Evolutionary conservation across 1,284 basidiomycete genomes (phyloP).

Genomic region (Heterobasidion occidentale): DNA sequence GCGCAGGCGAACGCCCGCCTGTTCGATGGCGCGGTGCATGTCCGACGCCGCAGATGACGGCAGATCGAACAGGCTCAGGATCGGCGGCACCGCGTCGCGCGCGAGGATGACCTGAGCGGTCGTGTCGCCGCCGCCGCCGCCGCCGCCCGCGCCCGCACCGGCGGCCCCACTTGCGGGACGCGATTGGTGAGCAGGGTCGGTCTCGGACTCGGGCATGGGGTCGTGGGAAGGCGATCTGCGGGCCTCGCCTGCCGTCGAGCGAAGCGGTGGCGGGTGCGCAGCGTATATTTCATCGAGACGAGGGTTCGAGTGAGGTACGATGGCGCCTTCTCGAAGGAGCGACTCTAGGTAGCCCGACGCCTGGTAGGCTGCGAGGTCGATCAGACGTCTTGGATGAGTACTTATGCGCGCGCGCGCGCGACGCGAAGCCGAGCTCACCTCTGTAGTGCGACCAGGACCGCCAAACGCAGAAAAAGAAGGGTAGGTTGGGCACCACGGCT

Average conservation of each 20-base stretch:
- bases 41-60: slow-evolving; percentile 39
- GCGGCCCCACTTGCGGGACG: not conserved
- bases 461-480: slow-evolving; percentile 81
- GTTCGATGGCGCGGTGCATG: slow-evolving; percentile 58
- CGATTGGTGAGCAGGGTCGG: not conserved
- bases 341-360: slow-evolving; percentile 61
- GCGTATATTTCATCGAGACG: slow-evolving; percentile 54
- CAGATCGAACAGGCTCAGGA: slow-evolving; percentile 40
- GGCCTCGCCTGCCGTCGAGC: slow-evolving; percentile 4
- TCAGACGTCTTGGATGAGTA: not conserved
- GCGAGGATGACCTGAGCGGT: slow-evolving; percentile 33
- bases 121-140: slow-evolving; percentile 5
- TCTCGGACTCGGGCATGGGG: not conserved
- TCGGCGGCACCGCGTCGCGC: slow-evolving; percentile 41
- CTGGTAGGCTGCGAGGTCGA: slow-evolving; percentile 46
- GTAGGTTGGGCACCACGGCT: slow-evolving; percentile 78
- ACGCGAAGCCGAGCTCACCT: slow-evolving; percentile 34
- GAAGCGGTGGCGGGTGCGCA: slow-evolving; percentile 21
- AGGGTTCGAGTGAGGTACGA: slow-evolving; percentile 45
- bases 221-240: not conserved
- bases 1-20: slow-evolving; percentile 23
- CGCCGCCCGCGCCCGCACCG: slow-evolving; percentile 3
- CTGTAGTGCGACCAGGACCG: slow-evolving; percentile 76
- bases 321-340: slow-evolving; percentile 45
- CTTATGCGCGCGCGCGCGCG: not conserved